Evolutionary conservation across 129 eudicot species (phyloP).

Genomic region (Helianthus tuberosus): DNA sequence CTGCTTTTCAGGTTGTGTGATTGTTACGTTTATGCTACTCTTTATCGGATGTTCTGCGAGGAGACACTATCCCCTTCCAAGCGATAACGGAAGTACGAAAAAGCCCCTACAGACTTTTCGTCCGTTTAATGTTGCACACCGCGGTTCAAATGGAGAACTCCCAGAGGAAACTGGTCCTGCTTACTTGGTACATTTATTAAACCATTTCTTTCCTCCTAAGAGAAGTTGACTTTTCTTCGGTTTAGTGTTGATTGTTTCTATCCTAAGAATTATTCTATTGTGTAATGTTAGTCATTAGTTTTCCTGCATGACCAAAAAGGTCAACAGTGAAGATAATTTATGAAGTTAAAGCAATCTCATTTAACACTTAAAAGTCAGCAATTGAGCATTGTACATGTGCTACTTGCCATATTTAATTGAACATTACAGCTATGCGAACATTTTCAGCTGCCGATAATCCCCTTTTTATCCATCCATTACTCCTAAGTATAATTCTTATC

Average conservation of each 20-base stretch:
- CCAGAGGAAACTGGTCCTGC: conserved; percentile 92
- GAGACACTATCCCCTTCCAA: conserved; percentile 80
- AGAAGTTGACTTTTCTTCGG: not conserved
- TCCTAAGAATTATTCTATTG: not conserved
- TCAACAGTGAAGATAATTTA: not conserved
- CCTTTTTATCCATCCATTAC: not conserved
- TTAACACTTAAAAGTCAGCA: not conserved
- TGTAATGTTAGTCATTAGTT: not conserved
- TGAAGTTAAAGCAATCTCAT: not conserved
- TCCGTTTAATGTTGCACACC: conserved; percentile 86
- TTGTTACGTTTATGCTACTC: conserved; percentile 61
- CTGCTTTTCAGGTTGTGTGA: conserved; percentile 49
- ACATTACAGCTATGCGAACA: not conserved
- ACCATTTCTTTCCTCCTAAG: not conserved
- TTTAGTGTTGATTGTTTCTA: not conserved
- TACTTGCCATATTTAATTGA: not conserved
- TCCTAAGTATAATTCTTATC: not conserved
- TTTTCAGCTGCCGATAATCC: not conserved
- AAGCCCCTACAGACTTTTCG: conserved; percentile 88
- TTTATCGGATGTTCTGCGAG: conserved; percentile 68
- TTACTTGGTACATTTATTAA: conserved; percentile 60
- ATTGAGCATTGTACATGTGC: not conserved
- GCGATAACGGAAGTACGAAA: conserved; percentile 56
- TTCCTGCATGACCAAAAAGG: too few relatives aligned
- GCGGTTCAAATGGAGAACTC: conserved; percentile 96